A percentile compares a stretch with the other conserved stretches of the same genome.
Conservation (phyloP, 2,329 filamentous ascomycete genomes). For the Aureobasidium leucospermi region DNA sequence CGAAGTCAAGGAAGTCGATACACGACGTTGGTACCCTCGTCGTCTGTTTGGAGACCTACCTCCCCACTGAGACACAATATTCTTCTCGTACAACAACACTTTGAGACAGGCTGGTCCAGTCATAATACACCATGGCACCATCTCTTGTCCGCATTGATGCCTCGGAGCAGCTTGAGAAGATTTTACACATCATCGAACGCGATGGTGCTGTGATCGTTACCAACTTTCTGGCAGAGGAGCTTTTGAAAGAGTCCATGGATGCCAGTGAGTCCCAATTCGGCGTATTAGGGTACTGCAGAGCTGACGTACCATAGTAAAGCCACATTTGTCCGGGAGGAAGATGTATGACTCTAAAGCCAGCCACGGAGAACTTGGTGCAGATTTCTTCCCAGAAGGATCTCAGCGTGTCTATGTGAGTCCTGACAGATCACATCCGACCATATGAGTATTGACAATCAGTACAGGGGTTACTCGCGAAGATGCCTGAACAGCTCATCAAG, state of each 20-base stretch:
- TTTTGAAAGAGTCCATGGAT: neutral
- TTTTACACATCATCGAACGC: neutral
- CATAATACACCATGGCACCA: neutral
- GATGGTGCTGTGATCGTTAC: neutral
- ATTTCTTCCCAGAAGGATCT: slow-evolving; percentile 5
- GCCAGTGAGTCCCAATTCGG: neutral
- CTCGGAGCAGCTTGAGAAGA: neutral
- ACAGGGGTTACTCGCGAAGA: neutral
- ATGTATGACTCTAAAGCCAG: neutral
- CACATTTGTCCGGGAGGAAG: neutral
- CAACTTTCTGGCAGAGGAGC: neutral
- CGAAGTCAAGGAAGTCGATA: no score
- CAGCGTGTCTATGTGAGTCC: neutral
- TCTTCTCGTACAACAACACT: neutral
- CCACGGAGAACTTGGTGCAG: neutral
- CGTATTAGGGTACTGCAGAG: neutral
- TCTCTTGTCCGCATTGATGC: slow-evolving; percentile 2
- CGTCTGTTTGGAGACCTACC: neutral
- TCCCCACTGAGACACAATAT: neutral
- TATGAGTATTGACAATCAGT: neutral
- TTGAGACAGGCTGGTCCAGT: no score
- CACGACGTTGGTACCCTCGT: neutral
- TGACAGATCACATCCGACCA: no score
- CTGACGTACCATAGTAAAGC: neutral
- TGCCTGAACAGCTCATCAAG: neutral